Base-by-base conservation (phyloP, 495 filamentous ascomycete genomes). In the Xylaria intraflava region DNA sequence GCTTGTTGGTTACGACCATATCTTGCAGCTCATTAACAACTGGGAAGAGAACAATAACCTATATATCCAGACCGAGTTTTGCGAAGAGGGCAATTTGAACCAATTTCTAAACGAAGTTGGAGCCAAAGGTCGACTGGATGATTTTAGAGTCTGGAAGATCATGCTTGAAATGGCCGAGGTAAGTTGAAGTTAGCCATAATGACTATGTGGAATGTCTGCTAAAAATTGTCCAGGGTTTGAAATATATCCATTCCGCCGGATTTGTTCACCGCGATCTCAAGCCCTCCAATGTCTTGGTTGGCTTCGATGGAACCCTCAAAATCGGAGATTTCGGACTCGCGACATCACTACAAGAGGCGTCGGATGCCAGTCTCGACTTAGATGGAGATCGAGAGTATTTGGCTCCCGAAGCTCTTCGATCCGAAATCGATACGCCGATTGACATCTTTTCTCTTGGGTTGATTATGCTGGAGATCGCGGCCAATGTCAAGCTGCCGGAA, bases 141-240 rank as follows among this genome's bases (percentile, higher is more conserved):
- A 97, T 65, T 98, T 97, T 67, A 78, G 93, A 23, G 94, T 97
- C 61, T 98, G 93, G 93, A 98, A 98, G 69, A 90, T 97, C 38
- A 71, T 96, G 56, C 77, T 94, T 8, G 93, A 98, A 63, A 58
- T 93, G 33, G 77, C 83, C 57, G 72, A 84, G 75, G 89, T 92
- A 78, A 68, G 82, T 76, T 40, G 27, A 12, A 24, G n/a, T 12
- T 46, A 12, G 24, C 16, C 35, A n/a, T 29, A 49, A 27, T 51
- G 29, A 27, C 38, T 27, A 10, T 27, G 19, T 8, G 16, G 14
- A 12, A 20, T 46, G 14, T 20, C 26, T 9, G 51, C 71, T 82
- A 68, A 79, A 57, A 8, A n/a, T n/a, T 6, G 46, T 46, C 7
- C 61, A 94, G 87, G 93, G 94, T 17, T 64, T 98, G 52, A 83